Conservation (phyloP, 805 yeast genomes). For the Groenewaldozyma tartarivorans region DNA sequence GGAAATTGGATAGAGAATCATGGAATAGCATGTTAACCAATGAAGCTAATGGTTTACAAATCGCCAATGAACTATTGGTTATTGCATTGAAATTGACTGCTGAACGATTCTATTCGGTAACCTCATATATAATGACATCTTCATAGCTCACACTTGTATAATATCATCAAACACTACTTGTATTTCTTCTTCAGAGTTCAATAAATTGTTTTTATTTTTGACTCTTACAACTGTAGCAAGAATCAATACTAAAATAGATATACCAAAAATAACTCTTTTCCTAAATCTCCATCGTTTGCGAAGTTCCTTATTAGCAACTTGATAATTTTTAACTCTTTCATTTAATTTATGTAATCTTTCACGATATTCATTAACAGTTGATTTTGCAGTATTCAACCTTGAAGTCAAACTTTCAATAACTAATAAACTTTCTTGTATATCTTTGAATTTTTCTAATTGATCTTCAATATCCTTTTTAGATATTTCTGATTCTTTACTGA, state of each 20-base stretch:
- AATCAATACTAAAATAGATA: slow-evolving; percentile 8
- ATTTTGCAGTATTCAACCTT: slow-evolving; percentile 17
- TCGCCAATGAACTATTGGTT: slow-evolving; percentile 55
- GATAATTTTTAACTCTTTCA: slow-evolving; percentile 16
- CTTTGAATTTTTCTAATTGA: slow-evolving; percentile 17
- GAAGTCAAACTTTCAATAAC: slow-evolving; percentile 17
- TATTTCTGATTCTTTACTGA: slow-evolving; percentile 14
- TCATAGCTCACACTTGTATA: slow-evolving; percentile 1
- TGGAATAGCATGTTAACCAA: slow-evolving; percentile 35
- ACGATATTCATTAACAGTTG: slow-evolving; percentile 18
- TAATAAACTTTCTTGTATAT: slow-evolving; percentile 18
- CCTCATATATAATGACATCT: slow-evolving; percentile 66
- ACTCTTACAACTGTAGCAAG: neutral
- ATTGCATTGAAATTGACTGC: slow-evolving; percentile 55
- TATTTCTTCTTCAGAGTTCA: no score
- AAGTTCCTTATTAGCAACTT: slow-evolving; percentile 14
- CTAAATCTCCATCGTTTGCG: slow-evolving; percentile 12
- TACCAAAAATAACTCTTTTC: slow-evolving; percentile 7
- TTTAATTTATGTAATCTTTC: slow-evolving; percentile 18
- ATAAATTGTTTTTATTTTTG: neutral
- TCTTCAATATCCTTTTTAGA: slow-evolving; percentile 16
- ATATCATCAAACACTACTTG: neutral
- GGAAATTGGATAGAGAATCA: slow-evolving; percentile 49
- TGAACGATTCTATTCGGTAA: slow-evolving; percentile 63
- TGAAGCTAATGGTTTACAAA: slow-evolving; percentile 35